Evolutionary conservation across 176 grass and related monocot species (phyloP).

Genomic region (Aegilops longissima): DNA sequence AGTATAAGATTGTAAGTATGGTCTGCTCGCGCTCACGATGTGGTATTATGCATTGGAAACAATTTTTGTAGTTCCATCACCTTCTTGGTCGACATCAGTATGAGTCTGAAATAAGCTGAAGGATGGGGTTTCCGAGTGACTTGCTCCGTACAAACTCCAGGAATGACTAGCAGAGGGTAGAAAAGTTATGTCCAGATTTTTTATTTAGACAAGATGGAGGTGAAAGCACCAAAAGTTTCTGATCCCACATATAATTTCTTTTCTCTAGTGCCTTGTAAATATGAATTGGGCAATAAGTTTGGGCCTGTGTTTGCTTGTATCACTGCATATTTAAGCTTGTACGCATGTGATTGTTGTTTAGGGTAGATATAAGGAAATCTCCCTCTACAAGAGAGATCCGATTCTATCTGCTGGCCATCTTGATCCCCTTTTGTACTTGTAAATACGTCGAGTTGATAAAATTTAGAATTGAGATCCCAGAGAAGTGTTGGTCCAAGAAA

Average conservation of each 20-base stretch:
- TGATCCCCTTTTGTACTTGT: conserved; percentile 22
- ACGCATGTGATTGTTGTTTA: conserved; percentile 28
- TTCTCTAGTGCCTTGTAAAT: conserved; percentile 35
- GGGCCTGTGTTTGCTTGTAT: conserved; percentile 28
- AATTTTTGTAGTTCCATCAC: conserved; percentile 17
- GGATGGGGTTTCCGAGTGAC: conserved; percentile 20
- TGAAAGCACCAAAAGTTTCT: conserved; percentile 28
- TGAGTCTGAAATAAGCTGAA: neutral
- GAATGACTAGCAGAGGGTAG: conserved; percentile 6
- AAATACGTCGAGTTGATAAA: neutral
- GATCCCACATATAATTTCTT: conserved; percentile 20
- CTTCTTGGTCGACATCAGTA: neutral
- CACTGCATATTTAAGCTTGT: conserved; percentile 25
- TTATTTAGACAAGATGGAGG: conserved; percentile 16
- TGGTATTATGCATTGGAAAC: conserved; percentile 16
- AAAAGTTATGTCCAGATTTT: conserved; percentile 18
- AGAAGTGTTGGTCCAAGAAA: neutral
- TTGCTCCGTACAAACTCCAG: conserved; percentile 10
- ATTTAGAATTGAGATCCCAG: neutral
- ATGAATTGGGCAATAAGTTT: conserved; percentile 34
- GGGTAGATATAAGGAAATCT: conserved; percentile 24
- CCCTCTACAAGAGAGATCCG: neutral
- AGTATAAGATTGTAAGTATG: conserved; percentile 36
- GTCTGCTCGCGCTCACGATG: neutral
- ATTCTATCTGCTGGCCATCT: conserved; percentile 35